A percentile compares a stretch with the other conserved stretches of the same genome.
Conservation (phyloP, 2,329 filamentous ascomycete genomes). For the Dryadomyces sulphureus region DNA sequence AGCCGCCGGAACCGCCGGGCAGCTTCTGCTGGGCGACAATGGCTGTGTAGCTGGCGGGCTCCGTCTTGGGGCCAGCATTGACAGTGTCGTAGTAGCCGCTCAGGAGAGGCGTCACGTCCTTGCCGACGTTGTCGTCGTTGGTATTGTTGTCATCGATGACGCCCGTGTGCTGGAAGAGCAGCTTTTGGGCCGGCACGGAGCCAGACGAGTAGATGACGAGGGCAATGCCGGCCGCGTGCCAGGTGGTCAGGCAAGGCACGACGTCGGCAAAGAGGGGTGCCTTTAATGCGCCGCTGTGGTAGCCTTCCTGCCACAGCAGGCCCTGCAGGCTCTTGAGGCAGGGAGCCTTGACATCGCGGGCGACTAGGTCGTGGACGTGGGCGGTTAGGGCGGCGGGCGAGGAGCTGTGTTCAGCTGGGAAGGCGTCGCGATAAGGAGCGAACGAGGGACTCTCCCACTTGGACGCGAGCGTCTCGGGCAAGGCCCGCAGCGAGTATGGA, state of each 20-base stretch:
- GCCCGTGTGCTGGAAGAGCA: slow-evolving; percentile 57
- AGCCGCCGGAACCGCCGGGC: not conserved
- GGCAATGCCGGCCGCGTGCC: slow-evolving; percentile 38
- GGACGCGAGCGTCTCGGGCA: slow-evolving; percentile 46
- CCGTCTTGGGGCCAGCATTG: slow-evolving; percentile 62
- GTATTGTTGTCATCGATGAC: slow-evolving; percentile 17
- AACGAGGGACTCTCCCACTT: slow-evolving; percentile 56
- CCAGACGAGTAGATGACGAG: slow-evolving; percentile 74
- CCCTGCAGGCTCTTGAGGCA: slow-evolving; percentile 72
- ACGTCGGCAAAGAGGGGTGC: slow-evolving; percentile 67
- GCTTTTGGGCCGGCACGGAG: slow-evolving; percentile 65
- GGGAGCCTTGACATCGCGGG: slow-evolving; percentile 56
- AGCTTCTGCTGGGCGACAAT: slow-evolving; percentile 26
- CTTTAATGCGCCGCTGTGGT: slow-evolving; percentile 51
- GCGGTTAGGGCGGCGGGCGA: slow-evolving; percentile 44
- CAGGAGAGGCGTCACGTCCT: slow-evolving; percentile 43
- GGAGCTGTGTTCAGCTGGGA: slow-evolving; percentile 47
- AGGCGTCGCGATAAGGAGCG: slow-evolving; percentile 52
- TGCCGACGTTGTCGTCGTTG: slow-evolving; percentile 13
- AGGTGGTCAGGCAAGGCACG: slow-evolving; percentile 42
- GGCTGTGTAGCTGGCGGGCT: slow-evolving; percentile 49
- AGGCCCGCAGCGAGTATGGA: slow-evolving; percentile 56
- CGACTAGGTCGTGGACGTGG: slow-evolving; percentile 57
- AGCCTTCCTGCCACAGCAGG: slow-evolving; percentile 63
- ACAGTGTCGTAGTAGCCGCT: slow-evolving; percentile 65